Percentiles rank a stretch among this genome's conserved stretches.
phyloP scores from a whole-genome alignment of 495 filamentous ascomycete species.

The Aspergillus ellipticus region DNA sequence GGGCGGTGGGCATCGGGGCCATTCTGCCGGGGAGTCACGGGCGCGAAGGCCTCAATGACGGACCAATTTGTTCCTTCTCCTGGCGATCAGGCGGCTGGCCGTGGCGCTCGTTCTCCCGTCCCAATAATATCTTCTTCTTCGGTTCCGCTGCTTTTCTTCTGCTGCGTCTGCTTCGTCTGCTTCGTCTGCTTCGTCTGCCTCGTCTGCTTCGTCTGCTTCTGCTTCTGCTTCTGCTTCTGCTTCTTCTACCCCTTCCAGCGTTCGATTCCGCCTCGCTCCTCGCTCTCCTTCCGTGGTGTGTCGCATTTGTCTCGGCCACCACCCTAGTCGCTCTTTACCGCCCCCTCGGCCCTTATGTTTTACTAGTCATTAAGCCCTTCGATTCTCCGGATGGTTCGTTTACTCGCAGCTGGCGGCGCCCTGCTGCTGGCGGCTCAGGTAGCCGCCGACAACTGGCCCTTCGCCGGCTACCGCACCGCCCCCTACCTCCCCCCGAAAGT shows the following conservation, averaged over 20 bases:
- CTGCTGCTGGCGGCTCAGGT: slow-evolving; percentile 26
- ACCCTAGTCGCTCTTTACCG: neutral
- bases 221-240: neutral
- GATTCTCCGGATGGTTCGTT: slow-evolving; percentile 7
- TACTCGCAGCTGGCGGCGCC: slow-evolving; percentile 20
- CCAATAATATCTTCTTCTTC: neutral
- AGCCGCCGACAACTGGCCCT: slow-evolving; percentile 26
- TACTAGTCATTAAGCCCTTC: neutral
- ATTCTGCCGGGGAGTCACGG: neutral
- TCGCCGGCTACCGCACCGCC: slow-evolving; percentile 24
- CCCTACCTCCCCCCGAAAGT: slow-evolving; percentile 28
- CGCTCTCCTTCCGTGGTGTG: neutral
- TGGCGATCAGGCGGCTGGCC: neutral
- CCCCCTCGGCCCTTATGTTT: neutral
- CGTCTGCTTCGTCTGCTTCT: neutral
- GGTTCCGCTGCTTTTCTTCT: neutral
- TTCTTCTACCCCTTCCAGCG: neutral
- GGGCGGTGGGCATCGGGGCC: neutral
- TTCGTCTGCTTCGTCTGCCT: no score
- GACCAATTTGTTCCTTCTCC: neutral
- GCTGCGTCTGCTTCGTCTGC: neutral
- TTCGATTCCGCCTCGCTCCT: neutral
- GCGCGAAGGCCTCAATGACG: neutral
- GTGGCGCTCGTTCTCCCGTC: neutral
- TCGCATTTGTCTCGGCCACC: no score